Percentiles rank a stretch among this genome's conserved stretches.
phyloP scores from a whole-genome alignment of 1,284 basidiomycete genomes.

The Lentinus polychrous region DNA sequence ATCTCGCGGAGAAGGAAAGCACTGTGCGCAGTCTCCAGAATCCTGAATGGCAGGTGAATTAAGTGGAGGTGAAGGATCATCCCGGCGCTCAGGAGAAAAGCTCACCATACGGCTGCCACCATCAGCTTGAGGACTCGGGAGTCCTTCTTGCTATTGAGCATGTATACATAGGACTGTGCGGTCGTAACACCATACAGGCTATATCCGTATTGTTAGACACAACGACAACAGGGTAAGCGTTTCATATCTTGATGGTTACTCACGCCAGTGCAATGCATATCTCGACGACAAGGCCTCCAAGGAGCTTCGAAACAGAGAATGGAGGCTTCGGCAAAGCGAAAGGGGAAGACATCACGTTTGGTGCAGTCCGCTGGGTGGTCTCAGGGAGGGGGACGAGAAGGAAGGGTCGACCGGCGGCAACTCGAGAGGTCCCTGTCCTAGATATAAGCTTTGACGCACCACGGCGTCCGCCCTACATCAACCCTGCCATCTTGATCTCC shows the following conservation, averaged over 20 bases:
- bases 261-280: background rate
- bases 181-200: constrained; percentile 1
- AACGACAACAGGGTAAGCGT: background rate
- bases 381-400: background rate
- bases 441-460: too few species aligned
- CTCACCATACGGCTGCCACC: background rate
- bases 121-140: background rate
- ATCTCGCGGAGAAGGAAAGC: background rate
- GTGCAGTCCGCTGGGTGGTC: background rate
- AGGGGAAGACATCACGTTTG: background rate
- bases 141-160: constrained; percentile 1
- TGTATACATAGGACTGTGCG: background rate
- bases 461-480: too few species aligned
- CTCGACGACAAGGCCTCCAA: constrained; percentile 1
- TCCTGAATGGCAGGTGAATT: background rate
- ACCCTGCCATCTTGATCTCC: too few species aligned
- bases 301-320: background rate
- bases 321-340: background rate
- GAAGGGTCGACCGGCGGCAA: too few species aligned
- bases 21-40: background rate
- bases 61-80: background rate
- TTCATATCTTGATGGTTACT: background rate
- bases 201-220: background rate
- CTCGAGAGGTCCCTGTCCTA: too few species aligned
- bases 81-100: background rate